These are phyloP conservation scores for Melocanna baccifera DNA, from an alignment of 176 grass and related monocot species.

Conservation along the genomic window DNA sequence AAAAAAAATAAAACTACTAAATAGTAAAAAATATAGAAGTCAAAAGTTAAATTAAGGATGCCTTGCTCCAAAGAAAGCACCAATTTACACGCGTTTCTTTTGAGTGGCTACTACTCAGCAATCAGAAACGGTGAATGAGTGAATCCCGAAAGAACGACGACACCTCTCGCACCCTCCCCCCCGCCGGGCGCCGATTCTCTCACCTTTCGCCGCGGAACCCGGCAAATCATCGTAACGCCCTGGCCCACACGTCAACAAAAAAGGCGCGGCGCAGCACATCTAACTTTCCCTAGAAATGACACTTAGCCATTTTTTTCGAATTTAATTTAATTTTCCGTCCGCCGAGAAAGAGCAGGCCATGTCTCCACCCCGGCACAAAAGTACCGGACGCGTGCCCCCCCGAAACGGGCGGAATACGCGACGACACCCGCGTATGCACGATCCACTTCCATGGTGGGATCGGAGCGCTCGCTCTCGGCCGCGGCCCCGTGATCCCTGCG, in stretches of 20 bases:
- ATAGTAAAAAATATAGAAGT: no score
- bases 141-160: background rate
- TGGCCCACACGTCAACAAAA: conserved; percentile 11
- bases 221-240: background rate
- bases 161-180: background rate
- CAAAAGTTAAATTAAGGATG: no score
- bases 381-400: background rate
- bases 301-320: no score
- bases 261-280: background rate
- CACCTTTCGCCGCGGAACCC: background rate
- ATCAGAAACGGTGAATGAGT: background rate
- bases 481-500: conserved; percentile 8
- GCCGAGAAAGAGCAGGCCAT: background rate
- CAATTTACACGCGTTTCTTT: background rate
- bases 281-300: no score
- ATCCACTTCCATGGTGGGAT: background rate
- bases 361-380: background rate
- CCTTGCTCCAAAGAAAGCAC: background rate
- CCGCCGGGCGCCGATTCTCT: background rate
- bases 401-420: background rate
- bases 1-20: no score
- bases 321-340: no score
- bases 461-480: background rate
- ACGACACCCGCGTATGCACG: background rate
- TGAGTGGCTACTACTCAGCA: background rate